Conservation (phyloP, 306 rosid species). For the Citrullus amarus region DNA sequence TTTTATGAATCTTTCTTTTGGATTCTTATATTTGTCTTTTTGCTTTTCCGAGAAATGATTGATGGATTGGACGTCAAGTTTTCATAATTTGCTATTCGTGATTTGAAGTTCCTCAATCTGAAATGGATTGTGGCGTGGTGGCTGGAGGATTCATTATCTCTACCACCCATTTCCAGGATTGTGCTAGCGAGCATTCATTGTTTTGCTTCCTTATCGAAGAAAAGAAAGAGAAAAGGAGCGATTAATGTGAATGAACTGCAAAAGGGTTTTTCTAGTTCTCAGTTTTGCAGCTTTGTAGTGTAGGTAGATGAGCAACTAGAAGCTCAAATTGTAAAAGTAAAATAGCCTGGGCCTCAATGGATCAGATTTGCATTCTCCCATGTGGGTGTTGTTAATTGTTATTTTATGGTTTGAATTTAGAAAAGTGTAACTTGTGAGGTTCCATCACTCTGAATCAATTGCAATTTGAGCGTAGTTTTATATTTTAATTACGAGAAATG, state of each 20-base stretch:
- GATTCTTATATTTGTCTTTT: background rate
- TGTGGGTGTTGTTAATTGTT: background rate
- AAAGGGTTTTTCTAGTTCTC: constrained; percentile 1
- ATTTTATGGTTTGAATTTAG: background rate
- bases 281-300: background rate
- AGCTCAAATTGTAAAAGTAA: background rate
- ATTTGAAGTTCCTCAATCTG: background rate
- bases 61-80: background rate
- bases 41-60: background rate
- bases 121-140: background rate
- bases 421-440: background rate
- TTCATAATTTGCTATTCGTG: background rate
- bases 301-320: background rate
- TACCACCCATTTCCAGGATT: background rate
- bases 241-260: background rate
- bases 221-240: background rate
- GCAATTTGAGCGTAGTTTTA: background rate
- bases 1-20: background rate
- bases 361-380: background rate
- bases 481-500: background rate
- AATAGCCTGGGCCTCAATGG: background rate
- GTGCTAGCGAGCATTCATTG: background rate
- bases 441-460: background rate
- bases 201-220: background rate
- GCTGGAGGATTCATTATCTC: background rate